Evolutionary conservation across 148 eudicot species (phyloP).

Genomic region (Limonium bicolor): DNA sequence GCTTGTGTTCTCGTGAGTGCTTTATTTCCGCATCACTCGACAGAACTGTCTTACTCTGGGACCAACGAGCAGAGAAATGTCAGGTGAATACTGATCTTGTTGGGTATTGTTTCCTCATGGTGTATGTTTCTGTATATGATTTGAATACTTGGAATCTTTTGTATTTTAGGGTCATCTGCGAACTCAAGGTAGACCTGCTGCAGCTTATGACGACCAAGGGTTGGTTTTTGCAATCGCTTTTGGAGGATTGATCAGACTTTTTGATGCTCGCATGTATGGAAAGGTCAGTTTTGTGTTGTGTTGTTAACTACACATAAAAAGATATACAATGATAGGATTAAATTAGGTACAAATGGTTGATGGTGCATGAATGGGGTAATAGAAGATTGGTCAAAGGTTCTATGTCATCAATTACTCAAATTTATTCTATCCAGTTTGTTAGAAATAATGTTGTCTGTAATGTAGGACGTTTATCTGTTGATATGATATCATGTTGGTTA

Average conservation of each 20-base stretch:
- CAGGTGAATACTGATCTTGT: conserved; percentile 33
- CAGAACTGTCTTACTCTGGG: conserved; percentile 90
- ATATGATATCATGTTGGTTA: too few relatives aligned
- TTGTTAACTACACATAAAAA: too few relatives aligned
- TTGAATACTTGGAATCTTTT: neutral
- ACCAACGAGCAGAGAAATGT: conserved; percentile 93
- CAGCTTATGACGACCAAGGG: conserved; percentile 96
- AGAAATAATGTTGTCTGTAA: too few relatives aligned
- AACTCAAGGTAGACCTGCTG: conserved; percentile 93
- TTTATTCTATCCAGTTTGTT: too few relatives aligned
- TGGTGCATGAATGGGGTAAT: too few relatives aligned
- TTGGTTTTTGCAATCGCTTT: conserved; percentile 88
- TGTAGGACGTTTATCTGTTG: neutral
- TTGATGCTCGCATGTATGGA: conserved; percentile 83
- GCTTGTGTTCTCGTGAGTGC: conserved; percentile 75
- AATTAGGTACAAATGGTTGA: too few relatives aligned
- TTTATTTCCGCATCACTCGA: conserved; percentile 92
- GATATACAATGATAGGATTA: too few relatives aligned
- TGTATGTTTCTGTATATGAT: neutral
- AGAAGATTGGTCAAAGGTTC: too few relatives aligned
- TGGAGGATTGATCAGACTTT: conserved; percentile 82
- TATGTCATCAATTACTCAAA: too few relatives aligned
- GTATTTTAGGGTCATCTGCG: conserved; percentile 69
- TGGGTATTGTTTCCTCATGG: neutral
- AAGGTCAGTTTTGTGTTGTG: conserved; percentile 35